Conservation (phyloP, 495 filamentous ascomycete genomes). For the Apiosordaria backusii region DNA sequence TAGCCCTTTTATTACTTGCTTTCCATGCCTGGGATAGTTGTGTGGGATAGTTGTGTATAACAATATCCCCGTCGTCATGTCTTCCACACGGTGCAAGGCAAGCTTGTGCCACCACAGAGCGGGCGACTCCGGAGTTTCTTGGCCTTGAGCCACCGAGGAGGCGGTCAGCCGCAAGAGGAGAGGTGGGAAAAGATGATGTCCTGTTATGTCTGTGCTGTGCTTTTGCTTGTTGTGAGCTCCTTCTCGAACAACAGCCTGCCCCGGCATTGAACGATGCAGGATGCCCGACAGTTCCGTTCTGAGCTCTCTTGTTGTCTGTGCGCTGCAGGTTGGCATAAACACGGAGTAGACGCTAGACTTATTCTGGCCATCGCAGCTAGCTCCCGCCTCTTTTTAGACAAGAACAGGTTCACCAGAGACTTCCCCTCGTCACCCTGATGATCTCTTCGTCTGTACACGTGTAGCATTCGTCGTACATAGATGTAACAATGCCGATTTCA, state of each 20-base stretch:
- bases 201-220: background rate
- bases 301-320: constrained; percentile 27
- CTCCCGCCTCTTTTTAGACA: constrained; percentile 15
- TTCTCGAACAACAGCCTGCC: constrained; percentile 24
- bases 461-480: too few relatives aligned
- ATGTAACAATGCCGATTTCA: background rate
- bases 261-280: constrained; percentile 29
- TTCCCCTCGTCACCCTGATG: background rate
- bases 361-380: constrained; percentile 16
- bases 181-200: background rate
- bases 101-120: constrained; percentile 1
- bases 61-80: background rate
- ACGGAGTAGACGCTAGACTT: constrained; percentile 24
- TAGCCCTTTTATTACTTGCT: background rate
- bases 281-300: constrained; percentile 24
- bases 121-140: too few relatives aligned
- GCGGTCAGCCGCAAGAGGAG: background rate
- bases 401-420: background rate
- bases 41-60: too few relatives aligned
- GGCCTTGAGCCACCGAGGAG: background rate
- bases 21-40: background rate
- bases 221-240: background rate
- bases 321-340: constrained; percentile 33
- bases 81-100: background rate
- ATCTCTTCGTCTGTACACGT: constrained; percentile 4